Evolutionary conservation across 202 grass and related monocot species (phyloP).

Genomic region (Panicum hallii): DNA sequence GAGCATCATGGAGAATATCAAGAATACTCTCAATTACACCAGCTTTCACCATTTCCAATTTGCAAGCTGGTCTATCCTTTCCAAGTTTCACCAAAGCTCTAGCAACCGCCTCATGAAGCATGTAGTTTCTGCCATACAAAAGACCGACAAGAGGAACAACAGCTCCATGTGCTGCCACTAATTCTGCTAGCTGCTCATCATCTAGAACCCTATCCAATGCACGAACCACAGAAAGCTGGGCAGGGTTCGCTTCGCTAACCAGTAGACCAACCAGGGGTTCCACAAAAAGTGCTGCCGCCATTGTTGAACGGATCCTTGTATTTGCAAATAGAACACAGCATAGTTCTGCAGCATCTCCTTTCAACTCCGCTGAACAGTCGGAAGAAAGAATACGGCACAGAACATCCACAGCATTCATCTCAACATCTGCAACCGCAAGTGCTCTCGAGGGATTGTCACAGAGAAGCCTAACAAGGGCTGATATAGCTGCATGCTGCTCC

Average conservation of each 20-base stretch:
- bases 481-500: slow-evolving; percentile 99
- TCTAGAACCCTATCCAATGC: slow-evolving; percentile 96
- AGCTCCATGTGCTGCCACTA: slow-evolving; percentile 93
- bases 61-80: slow-evolving; percentile 96
- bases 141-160: slow-evolving; percentile 98
- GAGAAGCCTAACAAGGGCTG: slow-evolving; percentile 90
- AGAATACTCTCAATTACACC: slow-evolving; percentile 96
- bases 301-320: slow-evolving; percentile 95
- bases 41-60: slow-evolving; percentile 99
- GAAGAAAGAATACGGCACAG: slow-evolving; percentile 93
- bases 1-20: slow-evolving; percentile 92
- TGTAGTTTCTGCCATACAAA: slow-evolving; percentile 94
- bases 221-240: slow-evolving; percentile 95
- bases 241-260: slow-evolving; percentile 81
- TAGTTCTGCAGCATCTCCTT: slow-evolving; percentile 95
- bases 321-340: slow-evolving; percentile 97
- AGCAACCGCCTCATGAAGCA: slow-evolving; percentile 89
- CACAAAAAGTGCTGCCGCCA: slow-evolving; percentile 94
- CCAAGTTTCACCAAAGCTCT: slow-evolving; percentile 97
- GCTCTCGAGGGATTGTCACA: slow-evolving; percentile 97
- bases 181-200: slow-evolving; percentile 95
- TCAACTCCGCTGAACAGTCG: slow-evolving; percentile 87
- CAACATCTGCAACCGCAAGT: slow-evolving; percentile 97
- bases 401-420: slow-evolving; percentile 99
- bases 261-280: slow-evolving; percentile 94